Conservation (phyloP, 2,329 filamentous ascomycete species). For the Furcasterigmium sp. region DNA sequence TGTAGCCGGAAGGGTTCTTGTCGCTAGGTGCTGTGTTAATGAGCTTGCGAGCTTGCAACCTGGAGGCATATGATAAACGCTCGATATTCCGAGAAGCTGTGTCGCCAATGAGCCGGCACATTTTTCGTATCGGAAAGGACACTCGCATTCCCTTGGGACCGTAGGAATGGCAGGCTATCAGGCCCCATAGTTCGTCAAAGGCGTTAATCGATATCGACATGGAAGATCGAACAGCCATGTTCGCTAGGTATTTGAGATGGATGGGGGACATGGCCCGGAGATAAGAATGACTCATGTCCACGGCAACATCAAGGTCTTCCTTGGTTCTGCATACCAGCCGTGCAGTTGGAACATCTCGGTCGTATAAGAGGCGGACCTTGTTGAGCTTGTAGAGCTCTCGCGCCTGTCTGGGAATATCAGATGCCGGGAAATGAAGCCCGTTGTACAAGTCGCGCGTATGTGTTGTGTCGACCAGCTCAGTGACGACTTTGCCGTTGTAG, state of each 20-base stretch:
- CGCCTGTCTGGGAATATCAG: constrained; percentile 79
- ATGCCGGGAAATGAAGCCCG: constrained; percentile 82
- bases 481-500: constrained; percentile 83
- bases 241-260: constrained; percentile 77
- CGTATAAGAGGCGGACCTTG: constrained; percentile 82
- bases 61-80: constrained; percentile 76
- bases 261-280: constrained; percentile 88
- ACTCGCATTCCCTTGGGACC: constrained; percentile 78
- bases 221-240: constrained; percentile 89
- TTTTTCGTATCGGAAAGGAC: constrained; percentile 84
- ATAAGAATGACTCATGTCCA: constrained; percentile 82
- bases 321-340: constrained; percentile 73
- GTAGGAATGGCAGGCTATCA: constrained; percentile 83
- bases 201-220: constrained; percentile 94
- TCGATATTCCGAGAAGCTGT: constrained; percentile 85
- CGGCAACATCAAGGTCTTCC: constrained; percentile 66
- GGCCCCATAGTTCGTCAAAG: constrained; percentile 79
- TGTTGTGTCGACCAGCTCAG: constrained; percentile 76
- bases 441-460: constrained; percentile 81
- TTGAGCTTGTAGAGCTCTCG: constrained; percentile 88
- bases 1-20: constrained; percentile 81
- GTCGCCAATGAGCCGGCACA: constrained; percentile 84
- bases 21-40: constrained; percentile 81
- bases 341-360: constrained; percentile 74
- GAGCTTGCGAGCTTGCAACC: constrained; percentile 78